A percentile compares a stretch with the other conserved stretches of the same genome.
These are phyloP conservation scores for Ceratobasidium sp. DNA, from an alignment of 1,284 basidiomycete genomes.

Conservation along the genomic window DNA sequence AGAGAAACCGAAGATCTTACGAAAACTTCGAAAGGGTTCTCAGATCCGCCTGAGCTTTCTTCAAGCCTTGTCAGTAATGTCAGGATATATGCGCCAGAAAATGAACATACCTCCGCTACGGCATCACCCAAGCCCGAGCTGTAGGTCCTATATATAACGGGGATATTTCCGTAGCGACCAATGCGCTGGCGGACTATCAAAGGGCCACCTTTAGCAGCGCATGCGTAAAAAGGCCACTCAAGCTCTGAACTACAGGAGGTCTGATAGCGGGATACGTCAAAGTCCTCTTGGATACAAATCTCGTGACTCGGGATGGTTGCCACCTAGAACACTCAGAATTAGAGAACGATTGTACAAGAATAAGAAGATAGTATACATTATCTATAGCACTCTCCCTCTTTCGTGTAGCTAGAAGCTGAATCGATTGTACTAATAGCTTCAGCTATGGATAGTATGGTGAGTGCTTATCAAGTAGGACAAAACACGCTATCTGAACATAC, in stretches of 20 bases:
- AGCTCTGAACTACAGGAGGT: too few relatives aligned
- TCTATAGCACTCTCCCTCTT: not conserved
- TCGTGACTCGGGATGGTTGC: not conserved
- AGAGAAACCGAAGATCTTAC: not conserved
- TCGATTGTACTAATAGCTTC: not conserved
- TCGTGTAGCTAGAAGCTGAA: not conserved
- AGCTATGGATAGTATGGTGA: too few relatives aligned
- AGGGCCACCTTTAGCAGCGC: too few relatives aligned
- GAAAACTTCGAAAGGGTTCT: not conserved
- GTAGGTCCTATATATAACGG: constrained; percentile 2
- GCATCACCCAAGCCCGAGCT: not conserved
- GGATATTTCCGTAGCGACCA: not conserved
- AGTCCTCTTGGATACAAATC: too few relatives aligned
- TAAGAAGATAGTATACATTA: not conserved
- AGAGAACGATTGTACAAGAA: not conserved
- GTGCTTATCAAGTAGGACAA: not conserved
- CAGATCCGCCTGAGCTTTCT: not conserved
- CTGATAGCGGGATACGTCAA: too few relatives aligned
- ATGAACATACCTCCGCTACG: not conserved
- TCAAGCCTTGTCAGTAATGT: too few relatives aligned
- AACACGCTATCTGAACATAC: too few relatives aligned
- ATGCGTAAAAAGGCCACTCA: too few relatives aligned
- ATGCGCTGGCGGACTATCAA: too few relatives aligned
- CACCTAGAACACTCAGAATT: too few relatives aligned
- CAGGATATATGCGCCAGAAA: not conserved